Conservation (phyloP, 768 basidiomycete species). For the Asterophora parasitica region DNA sequence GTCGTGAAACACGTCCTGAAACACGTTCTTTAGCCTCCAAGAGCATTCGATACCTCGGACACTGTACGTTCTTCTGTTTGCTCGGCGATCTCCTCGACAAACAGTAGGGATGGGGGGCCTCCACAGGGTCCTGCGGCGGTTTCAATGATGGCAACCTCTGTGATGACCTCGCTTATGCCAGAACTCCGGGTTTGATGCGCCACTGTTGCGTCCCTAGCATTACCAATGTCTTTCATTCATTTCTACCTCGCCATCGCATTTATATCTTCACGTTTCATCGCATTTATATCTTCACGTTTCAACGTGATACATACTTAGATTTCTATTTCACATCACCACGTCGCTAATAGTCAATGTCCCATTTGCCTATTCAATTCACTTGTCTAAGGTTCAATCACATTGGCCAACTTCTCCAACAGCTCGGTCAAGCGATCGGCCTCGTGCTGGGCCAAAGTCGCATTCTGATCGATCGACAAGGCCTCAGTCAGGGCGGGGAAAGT, state of each 20-base stretch:
- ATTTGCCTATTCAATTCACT: too few relatives aligned
- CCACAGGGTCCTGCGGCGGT: too few relatives aligned
- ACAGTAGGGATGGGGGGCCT: neutral
- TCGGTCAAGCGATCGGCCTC: conserved; percentile 54
- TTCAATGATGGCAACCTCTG: too few relatives aligned
- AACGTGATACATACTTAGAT: neutral
- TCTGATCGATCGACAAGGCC: conserved; percentile 65
- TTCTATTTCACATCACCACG: neutral
- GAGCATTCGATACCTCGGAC: neutral
- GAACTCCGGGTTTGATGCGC: neutral
- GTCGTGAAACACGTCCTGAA: neutral
- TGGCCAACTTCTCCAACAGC: conserved; percentile 51
- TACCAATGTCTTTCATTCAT: neutral
- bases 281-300: neutral
- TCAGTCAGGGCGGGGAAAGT: conserved; percentile 80
- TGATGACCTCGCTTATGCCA: neutral
- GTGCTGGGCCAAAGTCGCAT: conserved; percentile 51
- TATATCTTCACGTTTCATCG: neutral
- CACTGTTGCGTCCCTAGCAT: too few relatives aligned
- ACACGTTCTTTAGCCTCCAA: conserved; percentile 4
- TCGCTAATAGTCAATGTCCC: too few relatives aligned
- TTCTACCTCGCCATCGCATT: neutral
- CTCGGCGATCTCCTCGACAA: neutral
- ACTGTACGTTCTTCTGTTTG: conserved; percentile 1
- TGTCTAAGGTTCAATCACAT: conserved; percentile 28